Base-by-base conservation (phyloP, 2,329 filamentous ascomycete species). In the Karstenula rhodostoma region DNA sequence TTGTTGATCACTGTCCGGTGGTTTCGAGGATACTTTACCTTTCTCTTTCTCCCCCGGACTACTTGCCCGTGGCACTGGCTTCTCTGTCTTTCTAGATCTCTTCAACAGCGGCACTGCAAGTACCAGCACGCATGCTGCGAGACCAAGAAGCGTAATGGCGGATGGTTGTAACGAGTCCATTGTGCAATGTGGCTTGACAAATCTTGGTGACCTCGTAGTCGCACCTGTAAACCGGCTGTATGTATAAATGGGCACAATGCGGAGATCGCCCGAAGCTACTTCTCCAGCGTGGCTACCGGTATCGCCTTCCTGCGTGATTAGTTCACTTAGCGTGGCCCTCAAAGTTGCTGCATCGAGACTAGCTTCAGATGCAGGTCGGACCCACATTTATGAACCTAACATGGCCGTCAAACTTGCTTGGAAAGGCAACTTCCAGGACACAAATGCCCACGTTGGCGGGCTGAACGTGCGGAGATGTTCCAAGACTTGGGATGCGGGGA, bases 251-350 rank as follows among this genome's bases (percentile, higher is more conserved):
- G 35, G 22, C 23, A 40, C 23, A 52, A 40, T 9, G n/a, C 49
- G 49, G 33, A 52, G 33, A 42, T 35, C n/a, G n/a, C n/a, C n/a
- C n/a, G n/a, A n/a, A n/a, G n/a, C n/a, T 50, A 35, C 35, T 17
- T n/a, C 29, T 23, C 29, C 29, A 35, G 47, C n/a, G n/a, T 23
- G 12, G 29, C 29, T 33, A 8, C 27, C 27, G 27, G 27, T 29
- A 49, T 49, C 47, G 47, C 47, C 29, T 50, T 29, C 19, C n/a
- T 29, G n/a, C 23, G 25, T 9, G 35, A 23, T 1, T 43, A 50
- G 47, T 22, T 29, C n/a, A 15, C n/a, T 27, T 37, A 50, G 47
- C 47, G 47, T 50, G 47, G 47, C 29, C 47, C 29, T 50, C 47
- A 19, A 23, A 50, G 19, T 35, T 50, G 32, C 47, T 29, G 10